Conservation (phyloP, 495 filamentous ascomycete genomes). For the Penicillium fimorum region DNA sequence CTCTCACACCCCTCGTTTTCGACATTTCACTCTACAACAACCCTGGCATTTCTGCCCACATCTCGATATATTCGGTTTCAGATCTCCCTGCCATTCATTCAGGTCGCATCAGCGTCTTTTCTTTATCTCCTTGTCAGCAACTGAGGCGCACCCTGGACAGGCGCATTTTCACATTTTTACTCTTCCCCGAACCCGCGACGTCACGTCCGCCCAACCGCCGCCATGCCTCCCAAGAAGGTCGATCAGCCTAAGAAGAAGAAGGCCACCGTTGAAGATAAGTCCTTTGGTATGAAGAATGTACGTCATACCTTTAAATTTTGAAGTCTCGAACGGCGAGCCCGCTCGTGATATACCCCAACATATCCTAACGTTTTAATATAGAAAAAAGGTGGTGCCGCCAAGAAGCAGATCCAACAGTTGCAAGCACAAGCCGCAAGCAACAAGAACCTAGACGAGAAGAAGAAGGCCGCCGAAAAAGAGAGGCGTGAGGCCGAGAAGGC, state of each 20-base stretch:
- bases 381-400: slow-evolving; percentile 91
- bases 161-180: slow-evolving; percentile 27
- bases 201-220: slow-evolving; percentile 37
- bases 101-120: slow-evolving; percentile 24
- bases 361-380: slow-evolving; percentile 30
- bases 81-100: slow-evolving; percentile 16
- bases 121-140: neutral
- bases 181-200: slow-evolving; percentile 13
- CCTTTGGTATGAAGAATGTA: slow-evolving; percentile 97
- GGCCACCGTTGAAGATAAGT: slow-evolving; percentile 81
- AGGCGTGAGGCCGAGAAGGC: slow-evolving; percentile 82
- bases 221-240: slow-evolving; percentile 89
- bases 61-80: slow-evolving; percentile 2
- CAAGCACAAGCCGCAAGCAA: slow-evolving; percentile 65
- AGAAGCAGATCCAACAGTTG: slow-evolving; percentile 84
- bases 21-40: slow-evolving; percentile 19
- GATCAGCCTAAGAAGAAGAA: slow-evolving; percentile 65
- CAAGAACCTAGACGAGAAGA: slow-evolving; percentile 80
- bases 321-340: slow-evolving; percentile 10
- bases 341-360: slow-evolving; percentile 12
- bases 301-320: slow-evolving; percentile 26
- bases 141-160: slow-evolving; percentile 17
- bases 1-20: slow-evolving; percentile 32
- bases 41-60: slow-evolving; percentile 10
- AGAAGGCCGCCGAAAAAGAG: slow-evolving; percentile 85